Conservation (phyloP, 164 flowering plant genomes). For the Protea cynaroides region DNA sequence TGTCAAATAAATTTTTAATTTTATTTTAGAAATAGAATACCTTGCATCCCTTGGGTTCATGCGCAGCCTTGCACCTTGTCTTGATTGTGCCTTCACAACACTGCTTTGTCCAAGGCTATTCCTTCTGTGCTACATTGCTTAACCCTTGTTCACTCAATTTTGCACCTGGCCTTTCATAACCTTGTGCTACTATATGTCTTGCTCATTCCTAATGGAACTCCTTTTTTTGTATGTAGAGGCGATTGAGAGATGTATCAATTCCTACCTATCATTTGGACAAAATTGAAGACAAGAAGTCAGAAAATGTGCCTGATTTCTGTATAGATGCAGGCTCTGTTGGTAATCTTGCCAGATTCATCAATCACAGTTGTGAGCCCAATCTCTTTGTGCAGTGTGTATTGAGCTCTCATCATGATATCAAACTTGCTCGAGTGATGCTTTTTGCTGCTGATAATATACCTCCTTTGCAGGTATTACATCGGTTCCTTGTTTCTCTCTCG, state of each 20-base stretch:
- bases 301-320: conserved; percentile 47
- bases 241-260: conserved; percentile 31
- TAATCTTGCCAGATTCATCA: conserved; percentile 58
- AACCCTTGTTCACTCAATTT: too few species aligned
- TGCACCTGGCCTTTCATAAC: too few species aligned
- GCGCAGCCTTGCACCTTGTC: too few species aligned
- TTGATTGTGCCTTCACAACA: too few species aligned
- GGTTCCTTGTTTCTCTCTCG: background rate
- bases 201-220: background rate
- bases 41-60: too few species aligned
- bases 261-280: conserved; percentile 13
- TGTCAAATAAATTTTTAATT: too few species aligned
- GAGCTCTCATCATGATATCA: conserved; percentile 51
- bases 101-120: too few species aligned
- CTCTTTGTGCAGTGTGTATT: conserved; percentile 66
- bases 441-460: conserved; percentile 68
- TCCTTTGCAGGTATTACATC: conserved; percentile 47
- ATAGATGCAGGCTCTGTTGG: conserved; percentile 66
- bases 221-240: conserved; percentile 29
- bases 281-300: conserved; percentile 25
- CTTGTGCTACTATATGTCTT: background rate
- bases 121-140: too few species aligned
- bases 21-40: too few species aligned
- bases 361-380: conserved; percentile 76
- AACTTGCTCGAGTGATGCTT: conserved; percentile 51